These are phyloP conservation scores for Kwoniella shandongensis DNA, from an alignment of 768 basidiomycete genomes.

Conservation along the genomic window DNA sequence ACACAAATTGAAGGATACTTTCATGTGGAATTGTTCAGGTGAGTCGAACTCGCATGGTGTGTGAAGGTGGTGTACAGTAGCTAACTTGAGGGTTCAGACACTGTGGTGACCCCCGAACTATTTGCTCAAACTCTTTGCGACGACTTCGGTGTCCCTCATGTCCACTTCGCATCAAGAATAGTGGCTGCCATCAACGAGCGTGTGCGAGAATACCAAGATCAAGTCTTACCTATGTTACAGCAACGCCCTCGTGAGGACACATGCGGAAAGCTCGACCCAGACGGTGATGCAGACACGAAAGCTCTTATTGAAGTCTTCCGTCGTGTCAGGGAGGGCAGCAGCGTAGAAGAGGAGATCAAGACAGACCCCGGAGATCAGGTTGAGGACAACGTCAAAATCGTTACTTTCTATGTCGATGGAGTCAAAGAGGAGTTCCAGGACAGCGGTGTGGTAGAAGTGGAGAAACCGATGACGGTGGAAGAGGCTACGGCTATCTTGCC, in stretches of 20 bases:
- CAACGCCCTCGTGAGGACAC: constrained; percentile 52
- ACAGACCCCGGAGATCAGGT: constrained; percentile 44
- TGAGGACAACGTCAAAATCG: constrained; percentile 20
- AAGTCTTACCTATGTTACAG: constrained; percentile 38
- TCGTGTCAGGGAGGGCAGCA: constrained; percentile 25
- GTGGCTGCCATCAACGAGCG: constrained; percentile 69
- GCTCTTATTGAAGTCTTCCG: constrained; percentile 30
- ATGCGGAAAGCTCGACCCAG: constrained; percentile 66
- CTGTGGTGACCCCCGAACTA: constrained; percentile 79
- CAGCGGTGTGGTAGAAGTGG: constrained; percentile 10
- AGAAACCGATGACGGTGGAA: constrained; percentile 56
- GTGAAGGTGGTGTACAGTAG: background rate
- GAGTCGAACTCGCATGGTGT: constrained; percentile 43
- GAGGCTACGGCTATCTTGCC: constrained; percentile 61
- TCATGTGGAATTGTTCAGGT: constrained; percentile 97
- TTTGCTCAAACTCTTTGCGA: constrained; percentile 90
- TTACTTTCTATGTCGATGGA: constrained; percentile 2
- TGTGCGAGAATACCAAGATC: constrained; percentile 59
- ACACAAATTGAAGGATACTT: constrained; percentile 90
- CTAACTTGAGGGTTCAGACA: constrained; percentile 60
- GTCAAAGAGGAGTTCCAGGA: constrained; percentile 14
- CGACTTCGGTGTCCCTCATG: constrained; percentile 74
- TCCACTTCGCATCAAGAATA: constrained; percentile 70
- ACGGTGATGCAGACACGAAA: constrained; percentile 65
- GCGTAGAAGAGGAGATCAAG: constrained; percentile 27